Conservation (phyloP, 805 yeast species). For the Torulaspora maleeae region DNA sequence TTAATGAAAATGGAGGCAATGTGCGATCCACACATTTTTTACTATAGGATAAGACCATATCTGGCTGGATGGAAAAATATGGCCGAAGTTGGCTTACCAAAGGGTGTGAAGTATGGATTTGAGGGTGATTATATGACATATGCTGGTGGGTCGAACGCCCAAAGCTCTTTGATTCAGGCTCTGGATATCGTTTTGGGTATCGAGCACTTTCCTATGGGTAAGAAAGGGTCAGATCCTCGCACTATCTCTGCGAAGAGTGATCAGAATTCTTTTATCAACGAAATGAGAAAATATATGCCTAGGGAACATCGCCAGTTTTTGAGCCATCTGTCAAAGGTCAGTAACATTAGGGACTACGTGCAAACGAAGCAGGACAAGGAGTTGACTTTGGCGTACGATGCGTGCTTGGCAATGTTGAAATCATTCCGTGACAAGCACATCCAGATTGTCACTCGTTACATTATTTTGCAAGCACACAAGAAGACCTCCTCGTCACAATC, state of each 20-base stretch:
- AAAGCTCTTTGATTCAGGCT: constrained; percentile 82
- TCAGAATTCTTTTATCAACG: constrained; percentile 57
- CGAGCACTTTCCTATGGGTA: constrained; percentile 75
- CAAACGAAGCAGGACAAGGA: constrained; percentile 44
- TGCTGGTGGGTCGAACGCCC: constrained; percentile 94
- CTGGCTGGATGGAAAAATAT: constrained; percentile 94
- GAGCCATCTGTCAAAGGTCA: constrained; percentile 50
- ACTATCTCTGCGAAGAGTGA: constrained; percentile 31
- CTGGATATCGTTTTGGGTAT: constrained; percentile 73
- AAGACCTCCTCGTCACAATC: constrained; percentile 48
- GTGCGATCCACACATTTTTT: constrained; percentile 92
- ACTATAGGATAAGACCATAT: constrained; percentile 79
- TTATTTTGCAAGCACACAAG: constrained; percentile 70
- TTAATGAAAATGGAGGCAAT: constrained; percentile 82
- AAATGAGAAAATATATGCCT: constrained; percentile 91
- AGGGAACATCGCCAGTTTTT: constrained; percentile 75
- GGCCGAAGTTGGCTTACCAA: constrained; percentile 75
- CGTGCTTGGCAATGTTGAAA: constrained; percentile 83
- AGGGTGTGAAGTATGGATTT: constrained; percentile 75
- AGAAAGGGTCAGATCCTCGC: constrained; percentile 35
- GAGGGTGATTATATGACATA: constrained; percentile 51
- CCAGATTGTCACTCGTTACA: constrained; percentile 84
- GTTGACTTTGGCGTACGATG: constrained; percentile 72
- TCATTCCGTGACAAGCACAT: constrained; percentile 88
- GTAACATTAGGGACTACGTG: constrained; percentile 65